Evolutionary conservation across 176 grass and related monocot genomes (phyloP), one percentile per base, ranked within the genome.

Genomic region (Alloteropsis semialata): DNA sequence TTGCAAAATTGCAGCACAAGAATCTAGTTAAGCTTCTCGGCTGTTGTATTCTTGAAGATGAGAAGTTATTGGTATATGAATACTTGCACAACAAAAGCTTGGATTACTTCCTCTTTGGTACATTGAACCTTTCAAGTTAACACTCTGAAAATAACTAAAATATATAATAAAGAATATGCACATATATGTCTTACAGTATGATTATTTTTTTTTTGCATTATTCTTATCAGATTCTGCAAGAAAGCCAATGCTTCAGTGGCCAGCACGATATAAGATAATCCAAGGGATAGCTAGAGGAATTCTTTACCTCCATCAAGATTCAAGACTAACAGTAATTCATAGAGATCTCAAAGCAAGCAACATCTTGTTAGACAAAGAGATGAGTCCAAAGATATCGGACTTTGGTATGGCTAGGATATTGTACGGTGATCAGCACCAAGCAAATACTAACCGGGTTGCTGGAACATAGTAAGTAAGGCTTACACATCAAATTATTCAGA

Each of bases 1-100:
- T 94, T 10, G 89, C 77, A 29, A 94, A 91, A 75, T 60, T 92
- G 32, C 89, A 94, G 66, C 92, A 94, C 14, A 86, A 51, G 15
- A 94, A 94, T 24, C 55, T 94, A 66, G 89, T 89, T 24, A 56
- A 36, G 19, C 92, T 94, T 19, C 51, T 82, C 9, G 84, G 86
- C 25, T 94, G 38, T 8, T 89, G 83, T 38, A 79, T 89, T n/a
- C 69, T 87, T 56, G 84, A 33, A 63, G 75, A 87, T 57, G 92
- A 94, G 72, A 89, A 80, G 36, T 57, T 91, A 11, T 84, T 94
- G 1, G 43, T 91, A 55, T 94, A 91, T 25, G 92, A 94, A 53
- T 94, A 91, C 50, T 34, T 94, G 43, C 80, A 80, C 1, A 91
- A 94, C 70, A 94, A 84, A 69, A 82, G 85, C 17, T 69, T 87